Conservation (phyloP, 2,329 filamentous ascomycete species). For the Harringtonia aguacate region DNA sequence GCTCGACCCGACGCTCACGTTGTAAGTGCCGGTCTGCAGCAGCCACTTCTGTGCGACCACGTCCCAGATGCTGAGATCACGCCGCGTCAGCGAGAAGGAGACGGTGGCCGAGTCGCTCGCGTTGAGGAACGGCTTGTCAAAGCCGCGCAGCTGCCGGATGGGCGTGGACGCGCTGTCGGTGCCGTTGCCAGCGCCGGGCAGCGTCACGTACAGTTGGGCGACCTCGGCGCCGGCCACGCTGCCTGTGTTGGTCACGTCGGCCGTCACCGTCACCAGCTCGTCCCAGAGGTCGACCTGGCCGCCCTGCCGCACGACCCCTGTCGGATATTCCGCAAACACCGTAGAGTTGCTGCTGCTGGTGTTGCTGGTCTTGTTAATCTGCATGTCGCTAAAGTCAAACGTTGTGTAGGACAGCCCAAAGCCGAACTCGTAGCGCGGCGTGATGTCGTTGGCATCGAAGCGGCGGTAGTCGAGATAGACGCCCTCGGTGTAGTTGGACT, state of each 20-base stretch:
- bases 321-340: slow-evolving; percentile 24
- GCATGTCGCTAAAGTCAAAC: slow-evolving; percentile 34
- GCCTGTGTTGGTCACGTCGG: slow-evolving; percentile 29
- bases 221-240: slow-evolving; percentile 29
- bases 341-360: slow-evolving; percentile 5
- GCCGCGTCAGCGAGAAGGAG: slow-evolving; percentile 43
- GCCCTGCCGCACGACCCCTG: slow-evolving; percentile 27
- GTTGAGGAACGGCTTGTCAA: slow-evolving; percentile 46
- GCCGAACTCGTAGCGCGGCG: slow-evolving; percentile 43
- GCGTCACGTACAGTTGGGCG: slow-evolving; percentile 32
- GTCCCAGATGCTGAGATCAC: slow-evolving; percentile 60
- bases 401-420: slow-evolving; percentile 46
- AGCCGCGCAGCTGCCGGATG: slow-evolving; percentile 51
- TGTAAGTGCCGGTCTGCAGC: slow-evolving; percentile 29
- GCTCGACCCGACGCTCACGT: slow-evolving; percentile 30
- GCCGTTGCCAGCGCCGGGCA: slow-evolving; percentile 19
- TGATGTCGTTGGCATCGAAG: slow-evolving; percentile 37
- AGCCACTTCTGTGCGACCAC: slow-evolving; percentile 49
- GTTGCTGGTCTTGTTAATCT: slow-evolving; percentile 1
- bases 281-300: slow-evolving; percentile 37
- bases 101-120: slow-evolving; percentile 30
- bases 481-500: slow-evolving; percentile 38
- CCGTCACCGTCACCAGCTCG: slow-evolving; percentile 26
- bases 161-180: slow-evolving; percentile 22
- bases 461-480: slow-evolving; percentile 42